Conservation (phyloP, 2,329 filamentous ascomycete species). For the Raffaelea deltoideospora region DNA sequence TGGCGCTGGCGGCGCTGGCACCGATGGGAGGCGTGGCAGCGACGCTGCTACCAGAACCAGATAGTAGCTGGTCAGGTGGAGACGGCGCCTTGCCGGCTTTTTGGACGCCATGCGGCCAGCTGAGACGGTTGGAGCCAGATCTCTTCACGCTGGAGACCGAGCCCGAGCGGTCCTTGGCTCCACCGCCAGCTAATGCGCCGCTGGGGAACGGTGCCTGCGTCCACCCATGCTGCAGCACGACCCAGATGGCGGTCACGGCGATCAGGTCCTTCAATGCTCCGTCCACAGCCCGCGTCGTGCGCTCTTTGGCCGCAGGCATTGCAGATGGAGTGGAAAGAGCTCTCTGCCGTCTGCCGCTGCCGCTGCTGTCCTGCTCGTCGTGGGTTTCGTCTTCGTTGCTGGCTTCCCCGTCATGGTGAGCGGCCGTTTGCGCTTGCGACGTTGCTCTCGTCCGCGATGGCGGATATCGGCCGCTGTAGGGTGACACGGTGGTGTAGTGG, state of each 20-base stretch:
- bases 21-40: no score
- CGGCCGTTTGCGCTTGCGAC: slow-evolving; percentile 7
- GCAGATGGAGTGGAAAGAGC: slow-evolving; percentile 2
- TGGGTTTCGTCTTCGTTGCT: slow-evolving; percentile 7
- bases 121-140: no score
- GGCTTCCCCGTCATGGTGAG: slow-evolving; percentile 13
- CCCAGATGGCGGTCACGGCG: slow-evolving; percentile 35
- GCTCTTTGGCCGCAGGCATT: slow-evolving; percentile 10
- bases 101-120: no score
- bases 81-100: no score
- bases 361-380: slow-evolving; percentile 2
- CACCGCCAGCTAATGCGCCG: no score
- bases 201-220: not conserved
- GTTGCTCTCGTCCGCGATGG: slow-evolving; percentile 20
- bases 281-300: slow-evolving; percentile 23
- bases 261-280: slow-evolving; percentile 32
- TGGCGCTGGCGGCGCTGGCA: no score
- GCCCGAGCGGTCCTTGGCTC: no score
- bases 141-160: no score
- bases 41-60: no score
- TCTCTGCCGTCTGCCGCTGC: no score
- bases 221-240: slow-evolving; percentile 30
- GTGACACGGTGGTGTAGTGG: slow-evolving; percentile 43
- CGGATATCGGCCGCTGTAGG: slow-evolving; percentile 29
- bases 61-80: no score